A percentile compares a stretch with the other conserved stretches of the same genome.
These are phyloP conservation scores for Botryotinia globosa DNA, from an alignment of 2,329 filamentous ascomycete species.

Conservation along the genomic window DNA sequence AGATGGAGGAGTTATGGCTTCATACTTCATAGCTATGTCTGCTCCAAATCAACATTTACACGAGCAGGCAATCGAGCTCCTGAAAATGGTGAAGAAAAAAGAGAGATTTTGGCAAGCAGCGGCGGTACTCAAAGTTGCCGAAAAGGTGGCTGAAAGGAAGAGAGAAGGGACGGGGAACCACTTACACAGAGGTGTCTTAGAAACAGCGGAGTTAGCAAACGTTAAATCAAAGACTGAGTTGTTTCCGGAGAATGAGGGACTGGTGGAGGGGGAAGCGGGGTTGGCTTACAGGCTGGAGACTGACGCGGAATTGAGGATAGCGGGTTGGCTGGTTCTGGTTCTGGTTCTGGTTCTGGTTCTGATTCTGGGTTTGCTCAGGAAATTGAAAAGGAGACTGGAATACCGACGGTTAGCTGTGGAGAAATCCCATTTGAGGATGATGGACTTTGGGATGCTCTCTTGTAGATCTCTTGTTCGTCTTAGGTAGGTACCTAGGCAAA, in stretches of 20 bases:
- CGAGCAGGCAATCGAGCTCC: constrained; percentile 24
- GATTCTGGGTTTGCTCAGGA: neutral
- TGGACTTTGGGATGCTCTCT: neutral
- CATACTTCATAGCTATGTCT: constrained; percentile 27
- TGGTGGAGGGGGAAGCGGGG: neutral
- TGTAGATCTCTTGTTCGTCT: neutral
- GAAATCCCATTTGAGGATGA: neutral
- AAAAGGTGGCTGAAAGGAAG: constrained; percentile 15
- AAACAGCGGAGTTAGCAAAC: neutral
- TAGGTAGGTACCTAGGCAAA: neutral
- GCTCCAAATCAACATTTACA: constrained; percentile 12
- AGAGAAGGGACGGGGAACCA: neutral
- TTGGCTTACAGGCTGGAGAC: neutral
- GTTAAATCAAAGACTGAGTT: neutral
- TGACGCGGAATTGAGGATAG: neutral
- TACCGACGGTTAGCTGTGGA: neutral
- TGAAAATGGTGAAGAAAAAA: constrained; percentile 21
- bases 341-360: no score
- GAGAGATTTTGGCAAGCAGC: constrained; percentile 27
- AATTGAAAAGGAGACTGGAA: neutral
- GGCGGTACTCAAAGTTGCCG: constrained; percentile 22
- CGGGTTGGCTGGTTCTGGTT: neutral
- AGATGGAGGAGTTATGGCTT: constrained; percentile 25
- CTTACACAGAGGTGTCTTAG: neutral
- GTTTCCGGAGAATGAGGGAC: neutral